Evolutionary conservation across 2,329 filamentous ascomycete genomes (phyloP), one percentile per base, ranked within the genome.

Genomic region (Botrytis pseudocinerea): DNA sequence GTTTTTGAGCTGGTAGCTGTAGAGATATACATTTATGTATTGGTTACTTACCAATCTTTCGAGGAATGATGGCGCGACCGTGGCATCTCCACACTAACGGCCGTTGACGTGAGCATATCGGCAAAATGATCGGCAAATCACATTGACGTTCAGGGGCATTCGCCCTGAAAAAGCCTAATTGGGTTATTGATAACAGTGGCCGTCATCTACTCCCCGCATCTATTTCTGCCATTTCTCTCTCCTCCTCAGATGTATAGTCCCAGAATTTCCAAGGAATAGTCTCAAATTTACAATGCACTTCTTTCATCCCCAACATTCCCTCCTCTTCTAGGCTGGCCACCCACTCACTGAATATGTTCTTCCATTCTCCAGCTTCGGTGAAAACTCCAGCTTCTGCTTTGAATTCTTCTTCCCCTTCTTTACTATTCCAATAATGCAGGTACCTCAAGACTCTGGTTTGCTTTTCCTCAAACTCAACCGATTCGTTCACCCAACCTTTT

Each of bases 221-320:
- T 35, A 32, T 59, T 7, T 54, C 35, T 18, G 32, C 66, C 42
- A 69, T 69, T 48, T 64, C 61, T 64, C 61, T 44, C 40, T 44
- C 40, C 16, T 64, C 61, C 6, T 44, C 40, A 32, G 61, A 64
- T 46, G 61, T 64, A 22, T 46, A 64, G 0, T 64, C n/a, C 61
- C 61, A 64, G 40, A 64, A 32, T 32, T 46, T 64, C 61, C 61
- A 64, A 64, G 40, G n/a, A 14, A 64, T 46, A 46, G 40, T 32
- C 16, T 64, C 40, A 28, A 64, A 64, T 44, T 46, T 64, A 4
- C 62, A 64, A 32, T 64, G 62, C 12, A 64, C 62, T 25, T 46
- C 62, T 46, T 25, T 2, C 62, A 64, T 64, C 12, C 62, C 62
- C 18, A 64, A n/a, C 62, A 64, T 64, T 4, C 62, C 62, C 25